A percentile compares a stretch with the other conserved stretches of the same genome.
Evolutionary conservation across 2,329 filamentous ascomycete species (phyloP).

Genomic region (Sclerotinia minor): DNA sequence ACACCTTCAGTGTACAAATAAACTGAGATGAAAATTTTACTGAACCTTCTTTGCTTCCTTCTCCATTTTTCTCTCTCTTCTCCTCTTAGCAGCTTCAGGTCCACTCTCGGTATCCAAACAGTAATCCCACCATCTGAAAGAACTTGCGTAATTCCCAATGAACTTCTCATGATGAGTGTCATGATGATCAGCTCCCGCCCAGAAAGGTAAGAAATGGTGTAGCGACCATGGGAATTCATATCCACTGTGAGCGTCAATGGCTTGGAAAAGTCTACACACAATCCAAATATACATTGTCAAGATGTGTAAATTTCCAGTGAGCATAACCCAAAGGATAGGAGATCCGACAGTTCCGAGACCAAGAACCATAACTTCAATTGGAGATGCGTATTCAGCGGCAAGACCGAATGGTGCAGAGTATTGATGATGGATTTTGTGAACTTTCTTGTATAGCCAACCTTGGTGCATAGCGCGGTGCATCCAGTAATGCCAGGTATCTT

Average conservation of each 20-base stretch:
- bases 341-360: constrained; percentile 81
- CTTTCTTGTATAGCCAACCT: constrained; percentile 89
- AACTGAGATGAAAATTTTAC: not conserved
- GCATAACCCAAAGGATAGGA: constrained; percentile 78
- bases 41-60: constrained; percentile 60
- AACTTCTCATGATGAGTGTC: constrained; percentile 98
- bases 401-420: constrained; percentile 97
- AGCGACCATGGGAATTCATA: constrained; percentile 99
- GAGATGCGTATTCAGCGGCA: constrained; percentile 95
- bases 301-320: constrained; percentile 88
- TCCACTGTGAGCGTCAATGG: constrained; percentile 94
- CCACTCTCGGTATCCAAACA: constrained; percentile 90
- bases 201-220: constrained; percentile 94
- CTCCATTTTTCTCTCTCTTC: constrained; percentile 72
- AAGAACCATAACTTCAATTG: constrained; percentile 94
- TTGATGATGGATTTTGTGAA: constrained; percentile 99
- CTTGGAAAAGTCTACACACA: constrained; percentile 87
- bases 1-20: not conserved
- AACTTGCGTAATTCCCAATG: constrained; percentile 96
- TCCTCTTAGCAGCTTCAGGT: constrained; percentile 79
- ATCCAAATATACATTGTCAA: constrained; percentile 99
- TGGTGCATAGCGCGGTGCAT: constrained; percentile 90
- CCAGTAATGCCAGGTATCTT: constrained; percentile 99
- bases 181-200: constrained; percentile 96
- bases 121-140: constrained; percentile 99